Evolutionary conservation across 1,139 yeast genomes (phyloP).

Genomic region (Geotrichum phurueaensis): DNA sequence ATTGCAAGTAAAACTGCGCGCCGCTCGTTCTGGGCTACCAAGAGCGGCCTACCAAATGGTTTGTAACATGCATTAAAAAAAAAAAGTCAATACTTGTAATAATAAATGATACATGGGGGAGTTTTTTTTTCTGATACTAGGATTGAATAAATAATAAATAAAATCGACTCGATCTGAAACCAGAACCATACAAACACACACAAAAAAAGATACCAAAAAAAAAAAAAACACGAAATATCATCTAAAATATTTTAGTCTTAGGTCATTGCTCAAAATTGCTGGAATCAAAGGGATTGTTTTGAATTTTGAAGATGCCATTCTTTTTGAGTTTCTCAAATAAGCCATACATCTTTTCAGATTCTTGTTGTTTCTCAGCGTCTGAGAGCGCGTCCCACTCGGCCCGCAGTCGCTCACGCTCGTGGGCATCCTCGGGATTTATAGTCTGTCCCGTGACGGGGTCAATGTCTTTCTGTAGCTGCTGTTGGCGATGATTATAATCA

Average conservation of each 20-base stretch:
- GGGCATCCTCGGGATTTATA: constrained; percentile 2
- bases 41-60: background rate
- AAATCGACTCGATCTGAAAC: no score
- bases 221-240: background rate
- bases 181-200: no score
- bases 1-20: background rate
- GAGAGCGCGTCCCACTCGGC: constrained; percentile 36
- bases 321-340: constrained; percentile 47
- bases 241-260: background rate
- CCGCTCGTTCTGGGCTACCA: background rate
- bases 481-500: background rate
- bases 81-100: no score
- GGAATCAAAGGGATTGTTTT: constrained; percentile 1
- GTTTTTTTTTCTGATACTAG: no score
- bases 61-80: background rate
- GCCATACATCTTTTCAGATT: constrained; percentile 48
- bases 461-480: constrained; percentile 7
- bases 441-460: constrained; percentile 34
- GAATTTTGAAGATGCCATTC: constrained; percentile 40
- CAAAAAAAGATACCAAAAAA: background rate
- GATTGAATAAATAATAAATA: no score
- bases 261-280: background rate
- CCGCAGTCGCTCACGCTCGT: background rate
- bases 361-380: constrained; percentile 49
- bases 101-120: no score